phyloP scores from a whole-genome alignment of 2,329 filamentous ascomycete species.

The Pseudocercospora cruenta region DNA sequence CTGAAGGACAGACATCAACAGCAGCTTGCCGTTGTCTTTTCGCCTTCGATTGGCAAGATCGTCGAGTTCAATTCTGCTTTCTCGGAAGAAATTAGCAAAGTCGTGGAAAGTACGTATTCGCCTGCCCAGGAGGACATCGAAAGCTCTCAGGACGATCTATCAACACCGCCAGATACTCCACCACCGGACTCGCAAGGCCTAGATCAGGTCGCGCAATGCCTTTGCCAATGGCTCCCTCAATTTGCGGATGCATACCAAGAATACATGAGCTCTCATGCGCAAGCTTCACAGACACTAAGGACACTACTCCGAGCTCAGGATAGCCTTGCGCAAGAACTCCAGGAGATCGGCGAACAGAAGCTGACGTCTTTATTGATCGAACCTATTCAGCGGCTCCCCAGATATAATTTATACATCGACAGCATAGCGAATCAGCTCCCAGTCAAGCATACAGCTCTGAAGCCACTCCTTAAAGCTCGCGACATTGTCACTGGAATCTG shows the following conservation, averaged over 20 bases:
- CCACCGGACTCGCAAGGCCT: slow-evolving; percentile 63
- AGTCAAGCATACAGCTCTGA: slow-evolving; percentile 80
- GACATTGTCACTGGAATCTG: slow-evolving; percentile 97
- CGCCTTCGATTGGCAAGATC: slow-evolving; percentile 77
- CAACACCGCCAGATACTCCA: slow-evolving; percentile 62
- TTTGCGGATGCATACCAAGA: slow-evolving; percentile 91
- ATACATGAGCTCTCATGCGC: slow-evolving; percentile 87
- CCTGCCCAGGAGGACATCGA: slow-evolving; percentile 79
- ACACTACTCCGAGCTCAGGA: slow-evolving; percentile 74
- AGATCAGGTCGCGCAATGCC: slow-evolving; percentile 74
- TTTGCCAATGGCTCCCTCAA: slow-evolving; percentile 89
- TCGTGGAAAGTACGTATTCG: slow-evolving; percentile 83
- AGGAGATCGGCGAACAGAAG: slow-evolving; percentile 84
- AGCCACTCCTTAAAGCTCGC: slow-evolving; percentile 80
- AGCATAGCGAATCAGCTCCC: slow-evolving; percentile 88
- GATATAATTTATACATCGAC: slow-evolving; percentile 95
- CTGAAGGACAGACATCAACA: slow-evolving; percentile 57
- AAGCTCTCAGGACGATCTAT: slow-evolving; percentile 46
- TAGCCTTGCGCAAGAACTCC: slow-evolving; percentile 78
- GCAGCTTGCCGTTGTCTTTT: slow-evolving; percentile 77
- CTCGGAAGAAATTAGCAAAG: slow-evolving; percentile 71
- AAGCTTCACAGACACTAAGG: slow-evolving; percentile 81
- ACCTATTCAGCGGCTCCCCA: slow-evolving; percentile 88
- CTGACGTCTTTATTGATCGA: slow-evolving; percentile 93
- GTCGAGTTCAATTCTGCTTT: slow-evolving; percentile 81